Base-by-base conservation (phyloP, 2,329 filamentous ascomycete species). In the Colletotrichum liaoningense region DNA sequence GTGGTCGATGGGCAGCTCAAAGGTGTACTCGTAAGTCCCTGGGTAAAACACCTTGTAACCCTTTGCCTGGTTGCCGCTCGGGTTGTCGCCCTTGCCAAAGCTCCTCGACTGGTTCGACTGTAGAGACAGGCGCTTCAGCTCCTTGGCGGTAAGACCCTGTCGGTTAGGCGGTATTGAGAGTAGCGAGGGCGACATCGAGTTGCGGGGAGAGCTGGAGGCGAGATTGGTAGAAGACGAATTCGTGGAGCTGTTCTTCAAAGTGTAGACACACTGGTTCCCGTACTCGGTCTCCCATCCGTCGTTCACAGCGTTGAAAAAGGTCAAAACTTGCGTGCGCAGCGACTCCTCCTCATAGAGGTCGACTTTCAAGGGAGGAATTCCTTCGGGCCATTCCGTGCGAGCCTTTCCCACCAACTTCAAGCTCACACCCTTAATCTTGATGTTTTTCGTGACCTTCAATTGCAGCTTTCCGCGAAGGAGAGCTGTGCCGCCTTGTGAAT, bases 311-410 rank as follows among this genome's bases (percentile, higher is more conserved):
- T 98, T 97, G 87, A 98, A 99, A 80, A 98, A 98, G 0, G 93
- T 96, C 83, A 95, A 92, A 22, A 92, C 96, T 79, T 98, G 95
- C 54, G 94, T 96, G 83, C 97, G 93, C 73, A 98, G 88, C 4
- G 92, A 94, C 77, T 97, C 93, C 75, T 94, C 93, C 80, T 98
- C 95, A 78, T 91, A 93, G 66, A 94, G 91, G 54, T 97, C 94
- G 1, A 93, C 89, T 82, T 97, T 98, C 70, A 93, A 89, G 0
- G 95, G 95, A 3, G 97, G 96, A 35, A 98, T 97, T 63, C 95
- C 95, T 85, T 98, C 97, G 19, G 97, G 96, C 97, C 97, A 99
- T 80, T 98, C 95, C 1, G 97, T 98, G 75, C 93, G 90, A 3
- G 95, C 94, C 80, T 92, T 93, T 35, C 96, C 97, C 54, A 92